Evolutionary conservation across 768 basidiomycete genomes (phyloP).

Genomic region (Trametes maxima): DNA sequence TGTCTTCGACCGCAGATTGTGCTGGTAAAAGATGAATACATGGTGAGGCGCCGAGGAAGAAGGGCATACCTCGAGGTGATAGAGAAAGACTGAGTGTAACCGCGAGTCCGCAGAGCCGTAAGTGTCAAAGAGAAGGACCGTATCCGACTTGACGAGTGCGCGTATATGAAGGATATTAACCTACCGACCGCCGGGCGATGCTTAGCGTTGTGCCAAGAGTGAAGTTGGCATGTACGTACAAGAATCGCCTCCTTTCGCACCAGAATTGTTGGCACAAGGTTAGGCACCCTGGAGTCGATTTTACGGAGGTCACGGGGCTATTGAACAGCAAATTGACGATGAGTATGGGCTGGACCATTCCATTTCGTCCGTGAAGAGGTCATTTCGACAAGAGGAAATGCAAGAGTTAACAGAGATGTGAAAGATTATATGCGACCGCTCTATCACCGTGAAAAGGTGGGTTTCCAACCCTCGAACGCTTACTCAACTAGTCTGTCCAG

Average conservation of each 20-base stretch:
- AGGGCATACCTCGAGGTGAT: constrained; percentile 73
- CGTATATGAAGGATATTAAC: constrained; percentile 94
- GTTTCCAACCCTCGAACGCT: no score
- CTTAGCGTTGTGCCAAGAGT: neutral
- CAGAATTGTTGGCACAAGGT: constrained; percentile 93
- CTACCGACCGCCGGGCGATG: constrained; percentile 38
- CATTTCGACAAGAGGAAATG: no score
- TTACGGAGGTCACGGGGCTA: constrained; percentile 96
- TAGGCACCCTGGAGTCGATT: constrained; percentile 92
- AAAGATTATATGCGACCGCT: no score
- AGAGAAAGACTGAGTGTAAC: constrained; percentile 84
- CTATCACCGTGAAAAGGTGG: no score
- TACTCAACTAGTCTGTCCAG: no score
- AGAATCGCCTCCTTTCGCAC: constrained; percentile 86
- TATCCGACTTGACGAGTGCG: constrained; percentile 90
- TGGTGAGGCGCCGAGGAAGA: constrained; percentile 5
- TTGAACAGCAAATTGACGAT: constrained; percentile 26
- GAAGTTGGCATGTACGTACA: constrained; percentile 45
- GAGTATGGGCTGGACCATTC: neutral
- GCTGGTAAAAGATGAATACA: constrained; percentile 44
- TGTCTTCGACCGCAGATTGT: constrained; percentile 77
- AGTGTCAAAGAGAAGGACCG: constrained; percentile 90
- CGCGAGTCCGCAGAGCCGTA: constrained; percentile 86
- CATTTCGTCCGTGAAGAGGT: no score
- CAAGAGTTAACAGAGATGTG: no score